Evolutionary conservation across 2,329 filamentous ascomycete genomes (phyloP).

Genomic region (Endocalyx cinctus): DNA sequence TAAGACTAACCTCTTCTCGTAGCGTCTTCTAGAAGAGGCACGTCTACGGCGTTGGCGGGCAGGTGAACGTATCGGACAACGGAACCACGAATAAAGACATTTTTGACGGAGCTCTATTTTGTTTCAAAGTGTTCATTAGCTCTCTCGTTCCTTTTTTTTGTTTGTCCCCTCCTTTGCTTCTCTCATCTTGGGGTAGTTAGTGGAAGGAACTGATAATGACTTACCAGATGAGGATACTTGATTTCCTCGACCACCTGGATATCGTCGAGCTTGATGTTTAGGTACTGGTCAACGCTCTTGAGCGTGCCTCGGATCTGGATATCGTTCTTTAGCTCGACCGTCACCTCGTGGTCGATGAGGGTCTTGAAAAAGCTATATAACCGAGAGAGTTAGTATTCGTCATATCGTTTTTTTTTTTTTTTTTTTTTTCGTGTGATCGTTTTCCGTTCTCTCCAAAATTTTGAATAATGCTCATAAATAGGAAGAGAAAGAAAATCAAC

Average conservation of each 20-base stretch:
- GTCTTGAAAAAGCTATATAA: slow-evolving; percentile 88
- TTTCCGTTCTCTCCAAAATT: too few species aligned
- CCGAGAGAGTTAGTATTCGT: neutral
- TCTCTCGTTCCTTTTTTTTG: too few species aligned
- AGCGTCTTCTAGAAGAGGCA: slow-evolving; percentile 83
- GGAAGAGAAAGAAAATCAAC: too few species aligned
- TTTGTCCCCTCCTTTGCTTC: too few species aligned
- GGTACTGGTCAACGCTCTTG: slow-evolving; percentile 97
- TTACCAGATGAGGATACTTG: slow-evolving; percentile 87
- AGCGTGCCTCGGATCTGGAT: slow-evolving; percentile 93
- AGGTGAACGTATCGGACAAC: slow-evolving; percentile 92
- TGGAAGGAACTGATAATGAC: slow-evolving; percentile 16
- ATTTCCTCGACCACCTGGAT: slow-evolving; percentile 89
- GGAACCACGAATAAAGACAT: slow-evolving; percentile 90
- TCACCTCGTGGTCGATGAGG: slow-evolving; percentile 94
- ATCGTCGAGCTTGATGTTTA: slow-evolving; percentile 98
- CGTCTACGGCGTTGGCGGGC: slow-evolving; percentile 76
- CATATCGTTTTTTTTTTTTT: too few species aligned
- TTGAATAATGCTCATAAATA: too few species aligned
- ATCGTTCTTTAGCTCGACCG: slow-evolving; percentile 98
- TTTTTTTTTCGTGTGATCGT: too few species aligned
- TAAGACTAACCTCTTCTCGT: slow-evolving; percentile 68
- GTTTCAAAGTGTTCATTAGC: neutral
- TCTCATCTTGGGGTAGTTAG: too few species aligned
- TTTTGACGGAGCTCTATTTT: slow-evolving; percentile 72